A percentile compares a stretch with the other conserved stretches of the same genome.
Conservation (phyloP, 192 early-diverging fungal species). For the Piromyces finnis region DNA sequence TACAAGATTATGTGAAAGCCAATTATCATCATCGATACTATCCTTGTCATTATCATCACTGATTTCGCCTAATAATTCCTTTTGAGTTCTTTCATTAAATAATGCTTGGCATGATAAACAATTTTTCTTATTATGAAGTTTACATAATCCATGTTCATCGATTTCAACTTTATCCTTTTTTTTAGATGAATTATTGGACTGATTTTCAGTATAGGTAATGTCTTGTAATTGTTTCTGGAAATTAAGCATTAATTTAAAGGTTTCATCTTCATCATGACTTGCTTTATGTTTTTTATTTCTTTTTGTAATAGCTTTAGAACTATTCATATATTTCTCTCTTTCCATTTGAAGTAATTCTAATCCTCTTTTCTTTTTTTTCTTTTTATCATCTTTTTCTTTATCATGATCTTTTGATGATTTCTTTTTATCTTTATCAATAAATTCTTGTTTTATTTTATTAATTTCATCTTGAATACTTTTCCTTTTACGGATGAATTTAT, state of each 20-base stretch:
- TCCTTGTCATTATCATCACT: conserved; percentile 16
- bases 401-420: conserved; percentile 12
- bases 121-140: conserved; percentile 44
- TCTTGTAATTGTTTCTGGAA: not conserved
- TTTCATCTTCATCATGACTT: conserved; percentile 15
- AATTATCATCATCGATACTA: conserved; percentile 31
- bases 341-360: conserved; percentile 1
- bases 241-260: conserved; percentile 4
- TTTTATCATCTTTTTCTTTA: conserved; percentile 3
- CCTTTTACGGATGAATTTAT: too few species aligned
- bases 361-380: conserved; percentile 8
- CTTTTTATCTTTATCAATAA: conserved; percentile 24
- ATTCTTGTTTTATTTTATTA: conserved; percentile 42
- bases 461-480: conserved; percentile 29
- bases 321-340: not conserved
- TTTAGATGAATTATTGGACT: not conserved
- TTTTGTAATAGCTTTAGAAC: conserved; percentile 1
- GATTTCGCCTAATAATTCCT: conserved; percentile 12
- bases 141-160: conserved; percentile 25
- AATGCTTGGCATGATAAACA: conserved; percentile 52
- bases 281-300: conserved; percentile 7
- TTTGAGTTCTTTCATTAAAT: conserved; percentile 17
- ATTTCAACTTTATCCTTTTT: not conserved
- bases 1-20: conserved; percentile 60
- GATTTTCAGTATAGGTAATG: conserved; percentile 4